These are phyloP conservation scores for Plasmopara muralis DNA, from an alignment of 352 stramenopile species.

Conservation along the genomic window DNA sequence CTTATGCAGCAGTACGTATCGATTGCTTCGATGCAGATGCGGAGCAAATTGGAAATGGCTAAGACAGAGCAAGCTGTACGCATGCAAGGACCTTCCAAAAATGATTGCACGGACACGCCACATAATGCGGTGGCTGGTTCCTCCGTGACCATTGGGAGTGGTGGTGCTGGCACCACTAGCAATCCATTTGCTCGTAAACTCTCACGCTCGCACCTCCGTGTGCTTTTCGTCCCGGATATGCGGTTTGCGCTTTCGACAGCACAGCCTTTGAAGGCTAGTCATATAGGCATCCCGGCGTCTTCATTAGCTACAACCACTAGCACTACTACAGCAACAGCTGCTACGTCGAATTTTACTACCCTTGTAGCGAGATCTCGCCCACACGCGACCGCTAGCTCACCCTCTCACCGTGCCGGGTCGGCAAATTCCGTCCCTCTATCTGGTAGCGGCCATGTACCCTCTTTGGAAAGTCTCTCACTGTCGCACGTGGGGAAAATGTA, in stretches of 20 bases:
- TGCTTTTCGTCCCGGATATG: conserved; percentile 62
- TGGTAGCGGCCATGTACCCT: conserved; percentile 15
- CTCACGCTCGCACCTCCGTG: conserved; percentile 47
- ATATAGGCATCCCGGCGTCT: conserved; percentile 30
- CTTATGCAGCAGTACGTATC: conserved; percentile 86
- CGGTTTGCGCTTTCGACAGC: conserved; percentile 51
- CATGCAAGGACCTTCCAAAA: conserved; percentile 46
- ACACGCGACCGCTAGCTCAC: conserved; percentile 14
- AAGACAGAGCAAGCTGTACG: conserved; percentile 71
- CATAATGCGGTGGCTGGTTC: conserved; percentile 22
- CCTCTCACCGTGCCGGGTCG: conserved; percentile 18
- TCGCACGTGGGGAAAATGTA: conserved; percentile 81
- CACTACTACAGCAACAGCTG: conserved; percentile 15
- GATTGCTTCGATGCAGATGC: conserved; percentile 86
- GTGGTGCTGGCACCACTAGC: conserved; percentile 12
- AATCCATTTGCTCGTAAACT: conserved; percentile 56
- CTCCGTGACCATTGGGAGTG: conserved; percentile 21
- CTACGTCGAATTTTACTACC: conserved; percentile 26
- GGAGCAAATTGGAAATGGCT: conserved; percentile 80
- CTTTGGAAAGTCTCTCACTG: conserved; percentile 70
- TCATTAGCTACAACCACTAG: conserved; percentile 10
- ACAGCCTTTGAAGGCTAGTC: conserved; percentile 37
- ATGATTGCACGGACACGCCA: conserved; percentile 22
- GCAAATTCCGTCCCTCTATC: conserved; percentile 14
- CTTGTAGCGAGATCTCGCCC: conserved; percentile 32